Conservation (phyloP, 306 rosid species). For the Inga laurina region DNA sequence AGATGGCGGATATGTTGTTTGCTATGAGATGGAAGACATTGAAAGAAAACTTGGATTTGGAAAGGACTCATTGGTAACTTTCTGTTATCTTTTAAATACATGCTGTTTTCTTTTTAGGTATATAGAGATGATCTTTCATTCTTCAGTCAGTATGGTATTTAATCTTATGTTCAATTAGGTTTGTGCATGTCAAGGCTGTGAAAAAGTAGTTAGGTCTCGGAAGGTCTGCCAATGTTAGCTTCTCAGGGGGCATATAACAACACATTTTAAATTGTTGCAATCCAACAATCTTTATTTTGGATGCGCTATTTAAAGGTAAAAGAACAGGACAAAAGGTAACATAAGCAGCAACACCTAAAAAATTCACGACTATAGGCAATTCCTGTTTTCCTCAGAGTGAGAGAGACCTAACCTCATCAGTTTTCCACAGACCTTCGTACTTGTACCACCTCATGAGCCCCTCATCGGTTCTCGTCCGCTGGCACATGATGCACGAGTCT, state of each 20-base stretch:
- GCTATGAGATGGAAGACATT: conserved; percentile 79
- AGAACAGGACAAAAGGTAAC: conserved; percentile 15
- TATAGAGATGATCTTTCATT: conserved; percentile 3
- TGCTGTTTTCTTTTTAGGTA: conserved; percentile 8
- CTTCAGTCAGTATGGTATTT: not conserved
- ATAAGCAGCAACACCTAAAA: conserved; percentile 5
- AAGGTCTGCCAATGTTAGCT: conserved; percentile 3
- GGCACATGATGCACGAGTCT: conserved; percentile 68
- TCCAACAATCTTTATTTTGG: conserved; percentile 14
- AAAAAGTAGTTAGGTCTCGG: conserved; percentile 16
- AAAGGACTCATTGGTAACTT: conserved; percentile 78
- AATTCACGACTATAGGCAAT: conserved; percentile 14
- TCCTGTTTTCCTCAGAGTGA: conserved; percentile 40
- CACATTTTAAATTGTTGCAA: not conserved
- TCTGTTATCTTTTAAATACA: conserved; percentile 22
- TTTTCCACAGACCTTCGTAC: conserved; percentile 71
- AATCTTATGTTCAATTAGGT: conserved; percentile 18
- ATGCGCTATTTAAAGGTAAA: not conserved
- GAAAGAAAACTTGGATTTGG: conserved; percentile 78
- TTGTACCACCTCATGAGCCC: conserved; percentile 87
- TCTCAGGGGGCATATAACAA: not conserved
- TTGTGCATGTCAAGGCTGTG: conserved; percentile 16
- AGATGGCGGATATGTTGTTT: conserved; percentile 71
- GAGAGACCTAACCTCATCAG: conserved; percentile 66
- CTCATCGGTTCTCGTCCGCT: conserved; percentile 62